Conservation (phyloP, 129 eudicot genomes). For the Pseudognaphalium luteoalbum region DNA sequence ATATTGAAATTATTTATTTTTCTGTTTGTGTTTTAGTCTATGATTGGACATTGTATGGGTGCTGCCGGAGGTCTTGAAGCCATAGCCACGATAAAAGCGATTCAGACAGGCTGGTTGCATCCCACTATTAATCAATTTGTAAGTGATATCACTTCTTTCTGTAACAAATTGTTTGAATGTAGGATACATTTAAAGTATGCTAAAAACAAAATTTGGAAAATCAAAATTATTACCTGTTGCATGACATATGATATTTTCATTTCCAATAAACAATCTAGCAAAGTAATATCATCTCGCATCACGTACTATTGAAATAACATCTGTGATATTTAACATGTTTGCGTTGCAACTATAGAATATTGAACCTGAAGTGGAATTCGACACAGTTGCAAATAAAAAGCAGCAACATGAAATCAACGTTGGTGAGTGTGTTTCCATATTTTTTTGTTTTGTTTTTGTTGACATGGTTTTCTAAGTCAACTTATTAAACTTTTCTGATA, state of each 20-base stretch:
- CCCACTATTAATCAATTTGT: conserved; percentile 24
- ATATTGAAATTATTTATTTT: background rate
- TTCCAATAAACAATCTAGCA: too few relatives aligned
- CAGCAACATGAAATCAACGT: conserved; percentile 96
- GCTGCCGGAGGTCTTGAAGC: conserved; percentile 24
- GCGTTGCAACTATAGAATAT: background rate
- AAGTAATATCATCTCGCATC: background rate
- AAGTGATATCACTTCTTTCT: background rate
- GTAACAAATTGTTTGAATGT: background rate
- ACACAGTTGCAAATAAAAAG: conserved; percentile 77
- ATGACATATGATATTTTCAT: too few relatives aligned
- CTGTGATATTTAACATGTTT: background rate
- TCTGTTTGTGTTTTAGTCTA: background rate
- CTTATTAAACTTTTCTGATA: background rate
- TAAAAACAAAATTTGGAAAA: too few relatives aligned
- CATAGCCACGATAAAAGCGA: conserved; percentile 11
- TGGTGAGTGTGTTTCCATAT: conserved; percentile 49
- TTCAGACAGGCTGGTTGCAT: conserved; percentile 25
- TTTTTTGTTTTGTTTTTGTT: too few relatives aligned
- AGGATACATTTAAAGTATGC: too few relatives aligned
- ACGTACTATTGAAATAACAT: too few relatives aligned
- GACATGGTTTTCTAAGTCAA: background rate
- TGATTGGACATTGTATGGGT: conserved; percentile 5
- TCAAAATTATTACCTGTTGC: too few relatives aligned
- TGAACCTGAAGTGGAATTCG: conserved; percentile 90